Evolutionary conservation across 768 basidiomycete genomes (phyloP), one percentile per base, ranked within the genome.

Genomic region (Leccinum arenicola): DNA sequence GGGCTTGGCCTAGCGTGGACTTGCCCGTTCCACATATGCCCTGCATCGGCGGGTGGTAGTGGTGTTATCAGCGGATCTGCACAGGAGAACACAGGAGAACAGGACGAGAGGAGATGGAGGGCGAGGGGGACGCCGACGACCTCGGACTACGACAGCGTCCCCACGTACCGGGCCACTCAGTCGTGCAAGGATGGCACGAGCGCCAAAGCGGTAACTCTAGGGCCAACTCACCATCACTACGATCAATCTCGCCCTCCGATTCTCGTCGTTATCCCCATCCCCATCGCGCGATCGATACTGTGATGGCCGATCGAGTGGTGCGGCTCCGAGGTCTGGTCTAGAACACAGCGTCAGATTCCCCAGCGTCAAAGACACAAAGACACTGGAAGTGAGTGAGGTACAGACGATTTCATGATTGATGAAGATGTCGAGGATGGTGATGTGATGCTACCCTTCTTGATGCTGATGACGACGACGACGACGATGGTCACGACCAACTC

Each of bases 21-120:
- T 90, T 90, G 8, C 89, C 88, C 33, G 85, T 84, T 14, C 88
- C 87, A 1, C 81, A 89, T 3, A 90, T 87, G 35, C 91, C 91
- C 87, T 51, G 21, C 14, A 10, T 19, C 40, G 10, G 40, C n/a
- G 19, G 11, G 11, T 33, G 1, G 21, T n/a, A n/a, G n/a, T 23
- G 12, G 21, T 21, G 19, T 47, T 47, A 31, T 33, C 45, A 40
- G 38, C 17, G 38, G 17, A n/a, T 6, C 15, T 36, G 33, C 33
- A 33, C 11, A 33, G 4, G 33, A 33, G 33, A 12, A 5, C 12
- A 33, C 33, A 33, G 33, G 33, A 33, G 12, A 33, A 12, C 33
- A 33, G 5, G 33, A 33, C 33, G 33, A 33, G 31, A 31, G 31
- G 31, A 11, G 31, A 31, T 31, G 29, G 29, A 31, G 29, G 29